These are phyloP conservation scores for sorghum (Sorghum bicolor) DNA, from an alignment of 176 grass and related monocot genomes.

Conservation along the genomic window DNA sequence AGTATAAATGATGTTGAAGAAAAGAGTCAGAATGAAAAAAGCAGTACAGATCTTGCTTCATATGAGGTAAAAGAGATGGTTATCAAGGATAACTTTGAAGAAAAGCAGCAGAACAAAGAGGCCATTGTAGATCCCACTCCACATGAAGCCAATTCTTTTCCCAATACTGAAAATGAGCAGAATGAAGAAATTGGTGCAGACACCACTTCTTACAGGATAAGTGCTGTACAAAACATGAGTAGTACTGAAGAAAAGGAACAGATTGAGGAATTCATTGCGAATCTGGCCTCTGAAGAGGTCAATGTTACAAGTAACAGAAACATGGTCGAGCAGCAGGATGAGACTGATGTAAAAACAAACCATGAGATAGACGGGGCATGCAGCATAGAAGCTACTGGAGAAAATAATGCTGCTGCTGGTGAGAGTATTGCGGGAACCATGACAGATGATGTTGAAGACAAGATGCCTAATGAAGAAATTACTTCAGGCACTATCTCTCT, in stretches of 20 bases:
- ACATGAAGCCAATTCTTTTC: background rate
- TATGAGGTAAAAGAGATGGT: background rate
- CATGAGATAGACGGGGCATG: background rate
- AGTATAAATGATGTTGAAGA: constrained; percentile 1
- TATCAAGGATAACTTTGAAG: background rate
- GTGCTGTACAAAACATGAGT: background rate
- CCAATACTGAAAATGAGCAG: background rate
- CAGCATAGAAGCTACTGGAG: constrained; percentile 9
- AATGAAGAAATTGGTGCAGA: background rate
- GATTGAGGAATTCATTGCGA: background rate
- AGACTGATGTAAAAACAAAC: background rate
- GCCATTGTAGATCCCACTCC: background rate
- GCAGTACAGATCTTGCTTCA: background rate
- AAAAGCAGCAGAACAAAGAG: constrained; percentile 21
- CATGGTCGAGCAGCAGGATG: constrained; percentile 8
- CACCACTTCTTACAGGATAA: constrained; percentile 9
- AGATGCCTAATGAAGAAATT: constrained; percentile 28
- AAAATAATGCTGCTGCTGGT: constrained; percentile 14
- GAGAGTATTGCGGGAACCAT: background rate
- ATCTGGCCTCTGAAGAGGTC: background rate
- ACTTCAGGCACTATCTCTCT: background rate
- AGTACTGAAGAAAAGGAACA: constrained; percentile 36
- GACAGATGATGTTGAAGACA: constrained; percentile 26
- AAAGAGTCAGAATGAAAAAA: background rate
- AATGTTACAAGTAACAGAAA: background rate